Percentiles rank a stretch among this genome's conserved stretches.
phyloP scores from a whole-genome alignment of 148 eudicot species.

The Nepenthes mirabilis region DNA sequence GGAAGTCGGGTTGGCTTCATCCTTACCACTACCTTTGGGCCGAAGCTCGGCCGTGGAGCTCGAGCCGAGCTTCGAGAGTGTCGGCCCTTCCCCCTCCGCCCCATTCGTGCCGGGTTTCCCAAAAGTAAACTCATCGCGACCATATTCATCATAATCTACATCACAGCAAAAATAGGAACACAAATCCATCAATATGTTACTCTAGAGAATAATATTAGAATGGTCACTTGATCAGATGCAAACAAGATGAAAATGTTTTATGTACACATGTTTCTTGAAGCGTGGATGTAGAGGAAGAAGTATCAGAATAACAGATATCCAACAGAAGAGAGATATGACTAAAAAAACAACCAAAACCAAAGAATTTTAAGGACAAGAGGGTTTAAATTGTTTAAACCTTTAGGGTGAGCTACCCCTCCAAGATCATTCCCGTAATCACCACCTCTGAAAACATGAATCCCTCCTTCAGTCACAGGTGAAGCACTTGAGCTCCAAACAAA shows the following conservation, averaged over 20 bases:
- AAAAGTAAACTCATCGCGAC: conserved; percentile 75
- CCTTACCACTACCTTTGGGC: conserved; percentile 33
- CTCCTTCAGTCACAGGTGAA: conserved; percentile 74
- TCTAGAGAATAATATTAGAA: neutral
- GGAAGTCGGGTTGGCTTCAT: conserved; percentile 34
- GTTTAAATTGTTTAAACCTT: conserved; percentile 30
- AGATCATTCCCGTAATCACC: conserved; percentile 46
- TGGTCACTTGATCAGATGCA: too few species aligned
- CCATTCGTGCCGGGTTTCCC: conserved; percentile 43
- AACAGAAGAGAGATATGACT: too few species aligned
- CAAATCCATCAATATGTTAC: neutral
- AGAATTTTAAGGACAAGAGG: neutral
- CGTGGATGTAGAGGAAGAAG: too few species aligned
- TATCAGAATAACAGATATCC: too few species aligned
- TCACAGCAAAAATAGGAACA: neutral
- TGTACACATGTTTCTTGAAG: too few species aligned
- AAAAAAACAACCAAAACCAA: too few species aligned
- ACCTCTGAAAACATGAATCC: conserved; percentile 68
- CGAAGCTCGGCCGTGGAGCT: conserved; percentile 71
- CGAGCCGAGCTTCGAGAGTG: conserved; percentile 67
- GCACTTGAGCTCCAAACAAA: conserved; percentile 74
- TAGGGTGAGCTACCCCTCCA: conserved; percentile 43
- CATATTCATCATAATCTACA: conserved; percentile 70
- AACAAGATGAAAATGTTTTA: too few species aligned
- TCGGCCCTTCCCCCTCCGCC: conserved; percentile 43